Evolutionary conservation across 1,284 basidiomycete species (phyloP).

Genomic region (Sanghuangporus weigelae): DNA sequence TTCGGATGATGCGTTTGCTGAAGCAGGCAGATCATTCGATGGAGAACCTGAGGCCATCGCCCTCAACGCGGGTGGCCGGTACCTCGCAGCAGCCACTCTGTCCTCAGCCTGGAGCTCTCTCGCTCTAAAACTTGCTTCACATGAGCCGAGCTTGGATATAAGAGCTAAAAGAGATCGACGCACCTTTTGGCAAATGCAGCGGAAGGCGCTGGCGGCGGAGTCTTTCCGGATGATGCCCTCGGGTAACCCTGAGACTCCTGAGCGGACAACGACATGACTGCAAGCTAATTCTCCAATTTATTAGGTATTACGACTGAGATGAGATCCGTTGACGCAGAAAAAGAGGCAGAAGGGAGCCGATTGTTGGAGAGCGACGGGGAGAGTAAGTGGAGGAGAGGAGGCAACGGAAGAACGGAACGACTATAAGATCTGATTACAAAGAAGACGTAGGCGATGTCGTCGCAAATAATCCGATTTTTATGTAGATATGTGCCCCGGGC

Average conservation of each 20-base stretch:
- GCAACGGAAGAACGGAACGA: constrained; percentile 2
- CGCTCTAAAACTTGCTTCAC: constrained; percentile 44
- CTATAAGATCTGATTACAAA: constrained; percentile 19
- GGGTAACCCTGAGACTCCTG: constrained; percentile 73
- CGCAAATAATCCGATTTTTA: constrained; percentile 17
- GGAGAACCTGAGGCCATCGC: constrained; percentile 65
- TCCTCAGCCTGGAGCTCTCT: constrained; percentile 78
- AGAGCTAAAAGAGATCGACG: constrained; percentile 20
- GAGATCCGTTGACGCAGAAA: constrained; percentile 28
- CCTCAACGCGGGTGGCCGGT: constrained; percentile 76
- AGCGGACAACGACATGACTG: constrained; percentile 85
- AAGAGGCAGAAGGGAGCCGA: constrained; percentile 12
- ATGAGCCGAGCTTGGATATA: constrained; percentile 17
- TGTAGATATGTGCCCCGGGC: constrained; percentile 19
- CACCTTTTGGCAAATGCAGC: constrained; percentile 86
- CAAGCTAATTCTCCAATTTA: constrained; percentile 56
- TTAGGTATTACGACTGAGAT: constrained; percentile 74
- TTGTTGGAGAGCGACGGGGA: background rate
- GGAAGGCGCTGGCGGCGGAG: constrained; percentile 83
- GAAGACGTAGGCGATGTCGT: constrained; percentile 14
- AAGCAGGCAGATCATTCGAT: constrained; percentile 56
- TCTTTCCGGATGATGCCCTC: constrained; percentile 77
- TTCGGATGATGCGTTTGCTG: constrained; percentile 53
- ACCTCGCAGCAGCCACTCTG: constrained; percentile 52
- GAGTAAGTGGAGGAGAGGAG: constrained; percentile 7